Conservation (phyloP, 1,284 basidiomycete genomes). For the Cryptococcus hybrid region DNA sequence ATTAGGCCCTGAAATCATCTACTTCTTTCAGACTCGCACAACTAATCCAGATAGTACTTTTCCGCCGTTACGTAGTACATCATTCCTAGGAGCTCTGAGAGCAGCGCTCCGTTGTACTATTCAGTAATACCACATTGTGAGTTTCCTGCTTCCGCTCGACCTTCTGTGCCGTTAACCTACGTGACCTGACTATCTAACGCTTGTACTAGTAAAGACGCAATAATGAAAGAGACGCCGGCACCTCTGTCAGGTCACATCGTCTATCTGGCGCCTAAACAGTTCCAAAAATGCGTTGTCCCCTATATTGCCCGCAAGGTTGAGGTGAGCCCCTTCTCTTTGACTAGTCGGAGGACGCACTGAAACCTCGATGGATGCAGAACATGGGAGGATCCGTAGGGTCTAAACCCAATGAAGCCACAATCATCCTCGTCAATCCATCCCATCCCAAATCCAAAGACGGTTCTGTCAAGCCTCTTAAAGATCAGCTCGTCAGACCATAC, state of each 20-base stretch:
- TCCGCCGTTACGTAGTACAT: neutral
- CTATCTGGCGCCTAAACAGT: slow-evolving; percentile 12
- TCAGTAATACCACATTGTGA: neutral
- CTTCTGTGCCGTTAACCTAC: neutral
- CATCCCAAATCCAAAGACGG: slow-evolving; percentile 1
- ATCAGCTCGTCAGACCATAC: slow-evolving; percentile 18
- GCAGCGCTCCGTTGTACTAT: neutral
- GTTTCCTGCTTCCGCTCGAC: neutral
- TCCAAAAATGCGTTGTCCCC: neutral
- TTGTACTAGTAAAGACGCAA: neutral
- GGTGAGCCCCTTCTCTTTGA: neutral
- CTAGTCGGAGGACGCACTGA: too few relatives aligned
- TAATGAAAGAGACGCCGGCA: neutral
- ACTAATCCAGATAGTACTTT: too few relatives aligned
- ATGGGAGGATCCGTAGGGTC: slow-evolving; percentile 9
- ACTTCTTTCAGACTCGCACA: too few relatives aligned
- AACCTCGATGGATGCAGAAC: neutral
- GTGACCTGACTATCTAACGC: neutral
- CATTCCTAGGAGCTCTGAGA: neutral
- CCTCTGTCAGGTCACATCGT: neutral
- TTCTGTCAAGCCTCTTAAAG: neutral
- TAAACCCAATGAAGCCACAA: slow-evolving; percentile 11
- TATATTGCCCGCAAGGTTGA: slow-evolving; percentile 2
- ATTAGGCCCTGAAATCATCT: too few relatives aligned
- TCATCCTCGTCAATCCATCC: slow-evolving; percentile 21